Percentiles rank a stretch among this genome's conserved stretches.
Conservation (phyloP, 2,329 filamentous ascomycete species). For the Colletotrichum sp. region DNA sequence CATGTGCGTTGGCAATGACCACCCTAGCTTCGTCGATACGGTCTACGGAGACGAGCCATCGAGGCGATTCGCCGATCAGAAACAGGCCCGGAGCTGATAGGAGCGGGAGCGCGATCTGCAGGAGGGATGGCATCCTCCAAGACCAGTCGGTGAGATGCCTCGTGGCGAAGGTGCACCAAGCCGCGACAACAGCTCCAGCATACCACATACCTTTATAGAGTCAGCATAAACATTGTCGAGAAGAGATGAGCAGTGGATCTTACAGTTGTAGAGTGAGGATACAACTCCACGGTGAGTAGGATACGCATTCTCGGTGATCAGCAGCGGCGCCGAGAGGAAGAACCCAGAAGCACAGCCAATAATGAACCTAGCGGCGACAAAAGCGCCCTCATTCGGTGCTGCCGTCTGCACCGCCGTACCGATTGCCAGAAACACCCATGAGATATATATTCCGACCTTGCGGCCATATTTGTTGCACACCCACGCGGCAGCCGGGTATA, state of each 20-base stretch:
- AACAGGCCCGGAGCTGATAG: background rate
- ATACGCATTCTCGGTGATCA: slow-evolving; percentile 38
- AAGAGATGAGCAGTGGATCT: background rate
- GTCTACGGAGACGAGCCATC: slow-evolving; percentile 18
- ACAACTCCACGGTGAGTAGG: slow-evolving; percentile 29
- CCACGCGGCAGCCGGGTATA: slow-evolving; percentile 38
- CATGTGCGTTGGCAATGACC: background rate
- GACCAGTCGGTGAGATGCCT: background rate
- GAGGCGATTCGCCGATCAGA: background rate
- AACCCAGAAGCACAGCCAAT: slow-evolving; percentile 35
- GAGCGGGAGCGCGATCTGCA: slow-evolving; percentile 40
- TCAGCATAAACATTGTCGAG: fast-evolving
- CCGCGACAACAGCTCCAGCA: slow-evolving; percentile 38
- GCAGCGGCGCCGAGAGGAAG: slow-evolving; percentile 31
- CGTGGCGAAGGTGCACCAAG: slow-evolving; percentile 29
- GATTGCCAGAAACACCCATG: background rate
- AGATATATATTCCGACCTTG: slow-evolving; percentile 9
- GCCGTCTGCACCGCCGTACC: slow-evolving; percentile 28
- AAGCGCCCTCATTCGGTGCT: slow-evolving; percentile 27
- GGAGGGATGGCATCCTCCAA: slow-evolving; percentile 28
- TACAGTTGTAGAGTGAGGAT: background rate
- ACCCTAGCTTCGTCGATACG: background rate
- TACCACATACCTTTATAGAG: slow-evolving; percentile 37
- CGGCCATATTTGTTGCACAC: slow-evolving; percentile 21
- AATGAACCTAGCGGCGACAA: slow-evolving; percentile 36